Evolutionary conservation across 495 filamentous ascomycete species (phyloP), one percentile per base, ranked within the genome.

Genomic region (Sporormia fimetaria): DNA sequence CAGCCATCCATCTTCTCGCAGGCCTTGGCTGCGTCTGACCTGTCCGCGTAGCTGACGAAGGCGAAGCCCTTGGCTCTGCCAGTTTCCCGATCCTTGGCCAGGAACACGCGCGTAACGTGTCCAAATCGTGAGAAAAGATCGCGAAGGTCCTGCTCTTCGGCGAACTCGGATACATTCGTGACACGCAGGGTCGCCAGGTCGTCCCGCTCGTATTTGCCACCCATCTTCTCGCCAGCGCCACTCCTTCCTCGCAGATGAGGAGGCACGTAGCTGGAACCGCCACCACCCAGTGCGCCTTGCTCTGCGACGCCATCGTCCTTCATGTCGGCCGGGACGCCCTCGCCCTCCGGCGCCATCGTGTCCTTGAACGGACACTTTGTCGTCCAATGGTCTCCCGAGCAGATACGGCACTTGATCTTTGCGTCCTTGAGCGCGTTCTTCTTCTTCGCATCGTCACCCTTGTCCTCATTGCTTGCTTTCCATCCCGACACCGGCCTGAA

Each of bases 391-490:
- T 96, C 92, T 52, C 92, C 90, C 62, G 78, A 81, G 67, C 90
- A 98, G 59, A 98, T 96, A 69, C 90, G 78, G 66, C 90, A 98
- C 73, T 95, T 95, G 67, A 98, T 92, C 73, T 94, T 94, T 75
- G 94, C 94, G 66, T 94, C 84, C 77, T 88, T 94, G 44, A 95
- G 71, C 71, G 84, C 75, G 51, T 86, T 84, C 70, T 87, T 90
- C 69, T 94, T 78, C 68, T 73, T 50, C 24, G 57, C 54, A 28
- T 39, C 34, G 52, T 64, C 66, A 57, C 74, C 75, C 40, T 75
- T 76, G 69, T 84, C 83, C 66, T 81, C 76, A 45, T 77, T 79
- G 45, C 71, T 68, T 54, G 78, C 77, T 67, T 85, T 86, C 84
- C 84, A 96, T 70, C 87, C 90, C 35, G 80, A 71, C 58, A 73